Evolutionary conservation across 257 asterid genomes (phyloP), one percentile per base, ranked within the genome.

Genomic region (Solanum neorickii): DNA sequence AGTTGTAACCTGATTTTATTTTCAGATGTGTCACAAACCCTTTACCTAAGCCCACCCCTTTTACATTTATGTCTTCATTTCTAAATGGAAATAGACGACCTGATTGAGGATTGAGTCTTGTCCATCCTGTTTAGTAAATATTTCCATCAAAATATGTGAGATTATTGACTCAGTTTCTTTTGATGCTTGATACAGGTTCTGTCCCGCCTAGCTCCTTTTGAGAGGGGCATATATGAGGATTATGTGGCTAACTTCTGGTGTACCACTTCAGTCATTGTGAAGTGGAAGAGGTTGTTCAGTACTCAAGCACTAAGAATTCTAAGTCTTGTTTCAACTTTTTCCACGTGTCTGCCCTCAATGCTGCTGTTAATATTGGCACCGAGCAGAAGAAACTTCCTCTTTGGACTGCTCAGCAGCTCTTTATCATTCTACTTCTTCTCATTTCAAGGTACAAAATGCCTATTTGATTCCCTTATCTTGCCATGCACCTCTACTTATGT

Each of bases 181-280:
- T 88, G 90, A 89, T 91, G 59, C 73, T 86, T 91, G 89, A 82
- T 91, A 82, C 94, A 97, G 99, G 99, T 97, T 89, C 93, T 97
- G 87, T 93, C 97, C 87, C 96, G 99, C 83, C 91, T 97, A 89
- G 99, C 98, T 88, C 99, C 99, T 56, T 95, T 95, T 29, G 99
- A 96, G 93, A 96, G 99, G 92, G 99, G 99, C 60, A 91, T 97
- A 87, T 97, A 97, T 21, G 99, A 96, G 92, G 99, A 97, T 92
- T 97, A 97, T 75, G 99, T 96, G 91, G 99, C 98, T 74, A 97
- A 93, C 90, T 97, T 97, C 91, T 96, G 99, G 99, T 96, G 99
- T 88, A 88, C 98, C 37, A 93, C 98, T 76, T 96, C 99, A 84
- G 89, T 96, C 70, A 49, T 93, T 21, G 87, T 97, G 86, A 97